These are phyloP conservation scores for Exophiala spinifera DNA, from an alignment of 2,329 filamentous ascomycete species.

Conservation along the genomic window DNA sequence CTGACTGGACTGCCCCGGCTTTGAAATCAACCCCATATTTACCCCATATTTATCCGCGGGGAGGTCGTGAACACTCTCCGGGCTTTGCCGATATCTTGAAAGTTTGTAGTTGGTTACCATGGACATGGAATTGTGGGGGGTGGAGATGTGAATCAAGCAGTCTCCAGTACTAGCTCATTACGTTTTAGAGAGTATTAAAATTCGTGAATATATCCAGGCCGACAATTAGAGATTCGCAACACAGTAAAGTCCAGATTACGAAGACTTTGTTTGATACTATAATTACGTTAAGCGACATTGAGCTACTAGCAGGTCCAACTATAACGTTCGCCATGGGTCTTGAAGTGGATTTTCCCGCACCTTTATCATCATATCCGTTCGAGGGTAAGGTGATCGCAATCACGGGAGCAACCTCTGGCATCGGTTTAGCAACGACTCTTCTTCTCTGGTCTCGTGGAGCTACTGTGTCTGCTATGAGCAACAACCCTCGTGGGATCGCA, in stretches of 20 bases:
- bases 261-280: neutral
- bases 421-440: constrained; percentile 49
- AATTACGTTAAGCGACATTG: too few species aligned
- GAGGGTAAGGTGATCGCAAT: constrained; percentile 9
- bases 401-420: constrained; percentile 41
- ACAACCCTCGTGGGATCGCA: constrained; percentile 1
- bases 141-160: too few species aligned
- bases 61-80: too few species aligned
- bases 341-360: neutral
- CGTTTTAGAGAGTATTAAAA: too few species aligned
- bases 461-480: constrained; percentile 36
- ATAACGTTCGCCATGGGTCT: neutral
- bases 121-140: too few species aligned
- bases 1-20: too few species aligned
- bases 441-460: constrained; percentile 47
- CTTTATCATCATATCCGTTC: neutral
- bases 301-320: too few species aligned
- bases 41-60: too few species aligned
- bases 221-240: neutral
- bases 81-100: neutral
- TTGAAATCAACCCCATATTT: too few species aligned
- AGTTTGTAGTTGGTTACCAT: too few species aligned
- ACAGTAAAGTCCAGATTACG: neutral
- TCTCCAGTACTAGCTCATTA: too few species aligned
- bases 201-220: neutral